Conservation (phyloP, 805 yeast species). For the Spathaspora hagerdaliae region DNA sequence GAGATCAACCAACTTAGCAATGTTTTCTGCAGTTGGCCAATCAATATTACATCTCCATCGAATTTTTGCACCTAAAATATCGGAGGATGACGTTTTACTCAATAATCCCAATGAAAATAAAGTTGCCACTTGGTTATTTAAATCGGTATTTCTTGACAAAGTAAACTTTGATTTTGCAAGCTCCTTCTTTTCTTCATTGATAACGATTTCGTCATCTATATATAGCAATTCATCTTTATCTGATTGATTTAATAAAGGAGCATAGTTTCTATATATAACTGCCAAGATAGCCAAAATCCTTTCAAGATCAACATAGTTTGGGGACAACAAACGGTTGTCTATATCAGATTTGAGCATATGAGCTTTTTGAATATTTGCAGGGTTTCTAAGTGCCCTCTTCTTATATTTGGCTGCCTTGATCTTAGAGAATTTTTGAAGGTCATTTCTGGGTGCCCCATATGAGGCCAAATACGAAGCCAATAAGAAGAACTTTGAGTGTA, state of each 20-base stretch:
- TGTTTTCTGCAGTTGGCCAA: slow-evolving; percentile 57
- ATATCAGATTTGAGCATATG: slow-evolving; percentile 38
- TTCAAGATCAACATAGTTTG: slow-evolving; percentile 73
- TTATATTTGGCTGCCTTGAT: slow-evolving; percentile 34
- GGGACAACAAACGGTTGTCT: slow-evolving; percentile 62
- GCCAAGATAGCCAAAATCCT: slow-evolving; percentile 75
- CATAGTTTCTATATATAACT: slow-evolving; percentile 52
- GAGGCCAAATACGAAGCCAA: slow-evolving; percentile 85
- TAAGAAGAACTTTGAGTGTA: slow-evolving; percentile 63
- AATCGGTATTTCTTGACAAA: slow-evolving; percentile 41
- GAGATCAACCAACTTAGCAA: slow-evolving; percentile 63
- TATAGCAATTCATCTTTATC: slow-evolving; percentile 15
- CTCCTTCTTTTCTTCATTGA: slow-evolving; percentile 30
- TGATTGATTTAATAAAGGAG: slow-evolving; percentile 23
- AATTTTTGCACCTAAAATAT: slow-evolving; percentile 60
- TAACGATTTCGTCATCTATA: slow-evolving; percentile 28
- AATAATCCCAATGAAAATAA: slow-evolving; percentile 51
- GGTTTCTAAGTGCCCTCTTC: slow-evolving; percentile 17
- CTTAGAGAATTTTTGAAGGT: slow-evolving; percentile 65
- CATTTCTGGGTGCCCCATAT: slow-evolving; percentile 64
- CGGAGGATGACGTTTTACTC: slow-evolving; percentile 40
- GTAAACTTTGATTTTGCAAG: slow-evolving; percentile 33
- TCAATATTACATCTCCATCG: slow-evolving; percentile 77
- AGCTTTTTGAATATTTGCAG: slow-evolving; percentile 11
- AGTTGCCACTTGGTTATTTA: slow-evolving; percentile 58